Evolutionary conservation across 805 yeast genomes (phyloP).

Genomic region (Komagataella pseudopastoris): DNA sequence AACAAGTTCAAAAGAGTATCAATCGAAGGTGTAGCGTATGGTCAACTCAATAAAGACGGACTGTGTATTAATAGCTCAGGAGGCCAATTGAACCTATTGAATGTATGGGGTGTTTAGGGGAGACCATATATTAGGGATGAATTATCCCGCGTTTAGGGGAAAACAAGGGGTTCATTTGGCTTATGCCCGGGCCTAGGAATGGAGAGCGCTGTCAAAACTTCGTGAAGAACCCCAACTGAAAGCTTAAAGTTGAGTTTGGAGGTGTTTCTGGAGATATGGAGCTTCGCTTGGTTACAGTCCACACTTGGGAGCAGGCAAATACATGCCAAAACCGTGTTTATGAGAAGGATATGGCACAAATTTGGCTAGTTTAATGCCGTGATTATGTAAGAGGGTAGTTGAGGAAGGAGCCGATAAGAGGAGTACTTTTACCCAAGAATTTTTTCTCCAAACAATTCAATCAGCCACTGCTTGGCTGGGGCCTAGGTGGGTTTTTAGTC

Average conservation of each 20-base stretch:
- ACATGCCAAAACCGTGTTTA: background rate
- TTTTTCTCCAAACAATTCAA: too few relatives aligned
- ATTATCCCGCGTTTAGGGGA: background rate
- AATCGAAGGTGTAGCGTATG: background rate
- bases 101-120: background rate
- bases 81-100: background rate
- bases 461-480: background rate
- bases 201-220: background rate
- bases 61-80: background rate
- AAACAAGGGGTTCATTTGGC: background rate
- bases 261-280: background rate
- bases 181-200: background rate
- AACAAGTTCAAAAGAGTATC: background rate
- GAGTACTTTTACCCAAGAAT: too few relatives aligned
- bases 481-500: background rate
- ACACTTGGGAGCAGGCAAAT: background rate
- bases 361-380: background rate
- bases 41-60: background rate
- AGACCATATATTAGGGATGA: background rate
- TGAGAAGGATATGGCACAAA: background rate
- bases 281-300: background rate
- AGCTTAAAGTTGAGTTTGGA: background rate
- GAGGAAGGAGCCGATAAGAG: too few relatives aligned
- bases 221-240: too few relatives aligned
- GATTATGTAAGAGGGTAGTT: background rate